phyloP scores from a whole-genome alignment of 192 early-diverging fungal species.

The Paraglomus brasilianum region DNA sequence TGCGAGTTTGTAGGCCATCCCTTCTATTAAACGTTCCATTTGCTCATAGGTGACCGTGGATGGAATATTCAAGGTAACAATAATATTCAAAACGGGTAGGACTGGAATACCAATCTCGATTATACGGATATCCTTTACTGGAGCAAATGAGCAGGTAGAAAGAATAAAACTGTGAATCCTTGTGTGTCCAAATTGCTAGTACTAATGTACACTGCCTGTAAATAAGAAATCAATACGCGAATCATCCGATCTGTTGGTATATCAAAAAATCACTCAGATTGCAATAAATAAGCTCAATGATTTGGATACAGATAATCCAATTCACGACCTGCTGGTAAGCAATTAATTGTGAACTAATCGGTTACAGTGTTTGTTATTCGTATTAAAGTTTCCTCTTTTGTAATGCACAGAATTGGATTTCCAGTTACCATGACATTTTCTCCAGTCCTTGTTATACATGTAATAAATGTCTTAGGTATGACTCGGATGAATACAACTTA shows the following conservation, averaged over 20 bases:
- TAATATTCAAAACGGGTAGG: too few relatives aligned
- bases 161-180: too few relatives aligned
- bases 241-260: slow-evolving; percentile 16
- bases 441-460: slow-evolving; percentile 1
- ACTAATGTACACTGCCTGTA: background rate
- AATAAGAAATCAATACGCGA: slow-evolving; percentile 16
- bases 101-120: too few relatives aligned
- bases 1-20: too few relatives aligned
- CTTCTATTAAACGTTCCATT: too few relatives aligned
- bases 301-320: slow-evolving; percentile 2
- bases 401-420: slow-evolving; percentile 18
- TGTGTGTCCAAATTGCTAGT: background rate
- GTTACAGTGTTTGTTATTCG: background rate
- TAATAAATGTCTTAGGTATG: slow-evolving; percentile 12
- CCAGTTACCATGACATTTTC: slow-evolving; percentile 14
- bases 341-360: background rate
- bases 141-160: too few relatives aligned
- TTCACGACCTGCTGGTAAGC: slow-evolving; percentile 16
- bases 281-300: slow-evolving; percentile 13
- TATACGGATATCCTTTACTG: too few relatives aligned
- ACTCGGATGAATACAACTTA: slow-evolving; percentile 17
- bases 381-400: background rate
- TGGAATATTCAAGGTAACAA: too few relatives aligned
- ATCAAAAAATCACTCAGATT: slow-evolving; percentile 25
- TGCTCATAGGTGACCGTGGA: too few relatives aligned